Conservation (phyloP, 345 rosid genomes). For the Theobroma cacao region DNA sequence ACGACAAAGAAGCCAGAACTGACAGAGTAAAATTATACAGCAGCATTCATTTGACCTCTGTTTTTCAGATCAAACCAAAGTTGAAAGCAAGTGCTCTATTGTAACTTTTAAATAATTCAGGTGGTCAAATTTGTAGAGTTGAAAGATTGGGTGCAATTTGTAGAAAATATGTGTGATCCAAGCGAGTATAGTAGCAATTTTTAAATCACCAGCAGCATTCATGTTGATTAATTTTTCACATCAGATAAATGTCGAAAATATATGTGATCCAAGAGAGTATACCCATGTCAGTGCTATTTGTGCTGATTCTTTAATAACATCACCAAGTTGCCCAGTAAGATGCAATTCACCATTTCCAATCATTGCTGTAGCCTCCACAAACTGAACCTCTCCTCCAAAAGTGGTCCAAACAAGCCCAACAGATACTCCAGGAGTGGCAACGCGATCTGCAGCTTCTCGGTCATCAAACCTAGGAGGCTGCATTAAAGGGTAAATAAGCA, state of each 20-base stretch:
- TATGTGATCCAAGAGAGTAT: slow-evolving; percentile 15
- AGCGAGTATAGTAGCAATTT: neutral
- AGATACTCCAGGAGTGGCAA: slow-evolving; percentile 85
- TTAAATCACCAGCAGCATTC: neutral
- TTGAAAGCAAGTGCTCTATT: neutral
- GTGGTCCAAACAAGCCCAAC: slow-evolving; percentile 99
- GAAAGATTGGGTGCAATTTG: slow-evolving; percentile 3
- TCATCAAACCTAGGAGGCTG: slow-evolving; percentile 98
- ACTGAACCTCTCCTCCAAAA: slow-evolving; percentile 98
- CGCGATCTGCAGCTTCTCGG: slow-evolving; percentile 92
- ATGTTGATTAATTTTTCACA: neutral
- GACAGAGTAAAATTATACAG: neutral
- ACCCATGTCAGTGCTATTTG: slow-evolving; percentile 99
- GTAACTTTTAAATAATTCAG: neutral
- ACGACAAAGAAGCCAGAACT: neutral
- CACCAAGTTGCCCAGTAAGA: slow-evolving; percentile 98
- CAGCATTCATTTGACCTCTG: neutral
- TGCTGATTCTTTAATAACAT: slow-evolving; percentile 98
- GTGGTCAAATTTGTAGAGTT: neutral
- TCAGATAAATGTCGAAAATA: neutral
- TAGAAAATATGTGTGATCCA: neutral
- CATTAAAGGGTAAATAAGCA: slow-evolving; percentile 26
- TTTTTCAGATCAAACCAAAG: neutral
- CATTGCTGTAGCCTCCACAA: slow-evolving; percentile 92
- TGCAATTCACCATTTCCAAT: slow-evolving; percentile 90